Conservation (phyloP, 2,329 filamentous ascomycete genomes). For the Colletotrichum sp. region DNA sequence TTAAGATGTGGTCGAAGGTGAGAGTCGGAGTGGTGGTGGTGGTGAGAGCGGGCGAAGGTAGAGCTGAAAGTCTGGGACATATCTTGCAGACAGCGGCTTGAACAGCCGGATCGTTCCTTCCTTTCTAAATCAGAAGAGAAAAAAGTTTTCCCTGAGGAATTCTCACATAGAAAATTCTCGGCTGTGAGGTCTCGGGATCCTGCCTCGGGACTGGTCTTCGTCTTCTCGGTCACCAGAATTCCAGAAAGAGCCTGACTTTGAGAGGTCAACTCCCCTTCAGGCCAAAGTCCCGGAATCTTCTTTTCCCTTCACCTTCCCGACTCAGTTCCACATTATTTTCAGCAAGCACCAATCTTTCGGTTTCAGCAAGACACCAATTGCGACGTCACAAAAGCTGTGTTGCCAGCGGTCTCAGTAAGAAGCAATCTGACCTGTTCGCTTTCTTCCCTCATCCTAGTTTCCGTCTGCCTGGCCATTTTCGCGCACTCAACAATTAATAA, state of each 20-base stretch:
- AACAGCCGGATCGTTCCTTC: too few species aligned
- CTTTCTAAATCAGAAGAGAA: too few species aligned
- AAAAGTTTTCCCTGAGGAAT: too few species aligned
- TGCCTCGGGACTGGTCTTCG: rapidly evolving
- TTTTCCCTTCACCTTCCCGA: rapidly evolving
- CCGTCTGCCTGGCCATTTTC: background rate
- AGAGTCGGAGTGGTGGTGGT: too few species aligned
- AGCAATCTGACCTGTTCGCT: background rate
- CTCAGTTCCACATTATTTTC: rapidly evolving
- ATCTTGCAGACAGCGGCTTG: too few species aligned
- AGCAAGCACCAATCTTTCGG: background rate
- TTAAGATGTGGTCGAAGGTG: background rate
- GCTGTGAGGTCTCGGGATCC: rapidly evolving
- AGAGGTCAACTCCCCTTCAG: rapidly evolving
- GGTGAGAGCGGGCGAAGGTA: too few species aligned
- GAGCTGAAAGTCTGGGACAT: too few species aligned
- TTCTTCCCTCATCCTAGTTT: too few species aligned
- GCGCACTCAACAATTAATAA: rapidly evolving
- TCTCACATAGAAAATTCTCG: background rate
- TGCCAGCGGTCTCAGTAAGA: background rate
- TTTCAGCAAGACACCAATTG: background rate
- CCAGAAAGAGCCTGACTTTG: background rate
- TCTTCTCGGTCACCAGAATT: rapidly evolving
- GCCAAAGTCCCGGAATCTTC: background rate
- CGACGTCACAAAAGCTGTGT: rapidly evolving